These are phyloP conservation scores for Silene uniflora DNA, from an alignment of 148 eudicot genomes.

Conservation along the genomic window DNA sequence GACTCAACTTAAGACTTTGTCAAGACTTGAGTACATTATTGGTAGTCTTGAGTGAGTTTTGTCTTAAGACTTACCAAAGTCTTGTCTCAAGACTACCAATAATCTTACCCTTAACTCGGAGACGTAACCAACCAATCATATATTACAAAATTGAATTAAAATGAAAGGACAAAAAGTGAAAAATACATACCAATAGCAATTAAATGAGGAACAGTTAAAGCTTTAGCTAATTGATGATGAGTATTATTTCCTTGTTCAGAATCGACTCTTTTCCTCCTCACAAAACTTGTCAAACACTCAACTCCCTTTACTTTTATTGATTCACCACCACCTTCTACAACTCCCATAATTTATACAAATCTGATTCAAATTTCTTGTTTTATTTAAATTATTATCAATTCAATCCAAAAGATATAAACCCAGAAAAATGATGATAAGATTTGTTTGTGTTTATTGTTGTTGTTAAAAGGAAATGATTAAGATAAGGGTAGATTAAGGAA, in stretches of 20 bases:
- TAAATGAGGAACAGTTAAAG: constrained; percentile 33
- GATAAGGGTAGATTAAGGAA: constrained; percentile 9
- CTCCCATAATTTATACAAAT: constrained; percentile 16
- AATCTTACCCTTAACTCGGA: too few relatives aligned
- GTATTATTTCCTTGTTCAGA: constrained; percentile 13
- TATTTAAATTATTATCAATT: neutral
- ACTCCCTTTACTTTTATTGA: constrained; percentile 6
- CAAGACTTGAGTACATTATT: too few relatives aligned
- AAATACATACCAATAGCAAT: constrained; percentile 29
- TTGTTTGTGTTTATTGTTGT: neutral
- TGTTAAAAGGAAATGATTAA: too few relatives aligned
- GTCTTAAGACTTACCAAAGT: too few relatives aligned
- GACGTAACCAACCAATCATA: too few relatives aligned
- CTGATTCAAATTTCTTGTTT: neutral
- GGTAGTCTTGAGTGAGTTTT: too few relatives aligned
- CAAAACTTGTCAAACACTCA: constrained; percentile 26
- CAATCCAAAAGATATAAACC: neutral
- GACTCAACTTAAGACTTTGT: too few relatives aligned
- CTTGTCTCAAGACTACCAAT: too few relatives aligned
- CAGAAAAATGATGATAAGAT: neutral
- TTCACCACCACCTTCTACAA: constrained; percentile 17
- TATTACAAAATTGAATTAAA: too few relatives aligned
- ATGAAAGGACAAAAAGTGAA: too few relatives aligned
- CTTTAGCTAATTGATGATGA: constrained; percentile 28
- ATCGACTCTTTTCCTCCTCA: constrained; percentile 34